phyloP scores from a whole-genome alignment of 305 asterid genomes.

The Fraxinus xanthoxyloides region DNA sequence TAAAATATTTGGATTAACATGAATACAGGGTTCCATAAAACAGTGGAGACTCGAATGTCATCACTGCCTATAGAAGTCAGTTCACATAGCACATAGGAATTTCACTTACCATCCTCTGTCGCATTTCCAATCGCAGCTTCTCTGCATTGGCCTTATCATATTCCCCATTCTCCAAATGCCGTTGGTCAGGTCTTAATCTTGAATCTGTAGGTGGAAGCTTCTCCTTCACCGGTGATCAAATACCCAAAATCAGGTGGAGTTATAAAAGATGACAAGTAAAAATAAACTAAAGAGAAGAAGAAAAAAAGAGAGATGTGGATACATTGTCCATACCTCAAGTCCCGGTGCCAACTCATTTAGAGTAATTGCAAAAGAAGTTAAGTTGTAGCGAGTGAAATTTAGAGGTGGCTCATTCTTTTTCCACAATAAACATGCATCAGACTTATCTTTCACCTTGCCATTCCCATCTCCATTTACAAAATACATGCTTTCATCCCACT shows the following conservation, averaged over 20 bases:
- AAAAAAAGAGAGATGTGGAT: not conserved
- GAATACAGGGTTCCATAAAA: not conserved
- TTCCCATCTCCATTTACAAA: conserved; percentile 59
- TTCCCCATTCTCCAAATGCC: conserved; percentile 86
- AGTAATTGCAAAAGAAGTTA: conserved; percentile 85
- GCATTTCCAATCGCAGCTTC: conserved; percentile 79
- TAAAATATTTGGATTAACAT: not conserved
- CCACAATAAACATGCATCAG: conserved; percentile 67
- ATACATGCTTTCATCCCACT: conserved; percentile 86
- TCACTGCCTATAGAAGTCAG: not conserved
- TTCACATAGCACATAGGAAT: not conserved
- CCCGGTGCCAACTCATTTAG: conserved; percentile 80
- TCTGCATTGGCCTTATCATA: conserved; percentile 85
- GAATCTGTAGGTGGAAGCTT: conserved; percentile 98
- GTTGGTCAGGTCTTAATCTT: conserved; percentile 92
- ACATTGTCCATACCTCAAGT: conserved; percentile 56
- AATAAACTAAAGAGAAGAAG: not conserved
- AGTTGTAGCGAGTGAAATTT: conserved; percentile 74
- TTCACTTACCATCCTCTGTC: conserved; percentile 76
- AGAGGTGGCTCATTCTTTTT: conserved; percentile 55
- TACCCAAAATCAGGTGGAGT: conserved; percentile 47
- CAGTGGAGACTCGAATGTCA: not conserved
- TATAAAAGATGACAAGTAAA: conserved; percentile 25
- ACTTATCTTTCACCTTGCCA: conserved; percentile 46
- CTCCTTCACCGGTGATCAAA: conserved; percentile 68